Conservation (phyloP, 495 filamentous ascomycete genomes). For the Aspergillus ellipticus region DNA sequence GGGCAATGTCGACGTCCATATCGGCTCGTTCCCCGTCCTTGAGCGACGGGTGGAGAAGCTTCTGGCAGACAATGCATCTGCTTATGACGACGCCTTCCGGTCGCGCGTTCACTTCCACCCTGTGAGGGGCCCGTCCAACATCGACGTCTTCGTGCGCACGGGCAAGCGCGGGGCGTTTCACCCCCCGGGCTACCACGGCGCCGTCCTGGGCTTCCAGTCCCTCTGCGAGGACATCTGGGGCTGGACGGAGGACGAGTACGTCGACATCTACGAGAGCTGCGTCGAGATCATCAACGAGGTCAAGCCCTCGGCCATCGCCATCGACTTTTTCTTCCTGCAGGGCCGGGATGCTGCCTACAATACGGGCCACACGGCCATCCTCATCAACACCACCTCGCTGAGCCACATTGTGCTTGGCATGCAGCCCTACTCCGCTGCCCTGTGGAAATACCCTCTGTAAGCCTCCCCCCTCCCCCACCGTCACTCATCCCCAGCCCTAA, state of each 20-base stretch:
- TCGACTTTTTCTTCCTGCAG: slow-evolving; percentile 49
- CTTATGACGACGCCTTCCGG: slow-evolving; percentile 22
- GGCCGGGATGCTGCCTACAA: slow-evolving; percentile 45
- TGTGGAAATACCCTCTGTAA: slow-evolving; percentile 48
- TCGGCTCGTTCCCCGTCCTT: slow-evolving; percentile 47
- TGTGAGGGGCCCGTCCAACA: slow-evolving; percentile 37
- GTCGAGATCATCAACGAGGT: slow-evolving; percentile 39
- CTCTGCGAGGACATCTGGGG: slow-evolving; percentile 32
- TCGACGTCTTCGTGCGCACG: slow-evolving; percentile 40
- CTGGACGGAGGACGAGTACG: slow-evolving; percentile 49
- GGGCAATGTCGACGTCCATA: slow-evolving; percentile 44
- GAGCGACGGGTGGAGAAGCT: slow-evolving; percentile 29
- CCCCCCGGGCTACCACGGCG: slow-evolving; percentile 34
- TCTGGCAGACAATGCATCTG: slow-evolving; percentile 22
- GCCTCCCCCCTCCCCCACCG: neutral
- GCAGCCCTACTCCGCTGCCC: slow-evolving; percentile 29
- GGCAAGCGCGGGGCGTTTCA: slow-evolving; percentile 31
- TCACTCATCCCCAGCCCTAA: neutral
- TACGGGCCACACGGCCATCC: slow-evolving; percentile 23
- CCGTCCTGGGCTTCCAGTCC: slow-evolving; percentile 33
- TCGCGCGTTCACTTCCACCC: slow-evolving; percentile 37
- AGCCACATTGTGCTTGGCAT: slow-evolving; percentile 37
- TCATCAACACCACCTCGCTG: slow-evolving; percentile 36
- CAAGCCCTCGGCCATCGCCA: slow-evolving; percentile 40
- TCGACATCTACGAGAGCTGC: slow-evolving; percentile 41